Evolutionary conservation across 2,329 filamentous ascomycete genomes (phyloP).

Genomic region (Fusarium sp.): DNA sequence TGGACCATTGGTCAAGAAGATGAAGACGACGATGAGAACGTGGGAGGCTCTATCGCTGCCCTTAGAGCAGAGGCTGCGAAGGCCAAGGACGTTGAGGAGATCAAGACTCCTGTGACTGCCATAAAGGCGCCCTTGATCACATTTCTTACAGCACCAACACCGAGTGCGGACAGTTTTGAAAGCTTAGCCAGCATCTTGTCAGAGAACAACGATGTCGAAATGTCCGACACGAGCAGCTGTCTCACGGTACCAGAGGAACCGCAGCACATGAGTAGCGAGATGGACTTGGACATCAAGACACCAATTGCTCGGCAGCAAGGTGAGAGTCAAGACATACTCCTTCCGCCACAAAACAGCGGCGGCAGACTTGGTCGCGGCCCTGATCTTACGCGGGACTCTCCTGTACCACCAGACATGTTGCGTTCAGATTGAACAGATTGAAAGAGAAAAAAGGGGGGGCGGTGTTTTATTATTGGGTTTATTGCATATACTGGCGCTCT

Average conservation of each 20-base stretch:
- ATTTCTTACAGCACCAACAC: conserved; percentile 55
- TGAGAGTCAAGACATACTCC: conserved; percentile 24
- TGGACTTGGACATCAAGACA: conserved; percentile 57
- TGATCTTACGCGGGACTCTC: conserved; percentile 32
- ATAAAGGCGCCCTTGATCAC: conserved; percentile 37
- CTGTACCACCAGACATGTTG: conserved; percentile 39
- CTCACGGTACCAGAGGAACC: conserved; percentile 51
- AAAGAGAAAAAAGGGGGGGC: neutral
- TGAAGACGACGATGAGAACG: conserved; percentile 59
- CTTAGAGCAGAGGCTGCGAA: conserved; percentile 53
- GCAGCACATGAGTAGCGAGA: conserved; percentile 49
- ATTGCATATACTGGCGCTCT: conserved; percentile 27
- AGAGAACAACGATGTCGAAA: conserved; percentile 59
- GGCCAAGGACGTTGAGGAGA: conserved; percentile 29
- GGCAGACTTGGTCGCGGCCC: conserved; percentile 58
- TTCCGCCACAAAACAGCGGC: conserved; percentile 54
- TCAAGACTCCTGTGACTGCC: conserved; percentile 44
- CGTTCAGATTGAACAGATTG: neutral
- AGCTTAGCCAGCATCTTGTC: conserved; percentile 27
- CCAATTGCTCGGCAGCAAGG: conserved; percentile 51
- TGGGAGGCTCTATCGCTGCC: conserved; percentile 60
- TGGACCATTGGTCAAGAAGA: conserved; percentile 74
- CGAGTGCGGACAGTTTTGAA: conserved; percentile 57
- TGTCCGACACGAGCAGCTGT: conserved; percentile 63
- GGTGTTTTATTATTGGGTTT: conserved; percentile 6